These are phyloP conservation scores for Vararia minispora DNA, from an alignment of 768 basidiomycete genomes.

Conservation along the genomic window DNA sequence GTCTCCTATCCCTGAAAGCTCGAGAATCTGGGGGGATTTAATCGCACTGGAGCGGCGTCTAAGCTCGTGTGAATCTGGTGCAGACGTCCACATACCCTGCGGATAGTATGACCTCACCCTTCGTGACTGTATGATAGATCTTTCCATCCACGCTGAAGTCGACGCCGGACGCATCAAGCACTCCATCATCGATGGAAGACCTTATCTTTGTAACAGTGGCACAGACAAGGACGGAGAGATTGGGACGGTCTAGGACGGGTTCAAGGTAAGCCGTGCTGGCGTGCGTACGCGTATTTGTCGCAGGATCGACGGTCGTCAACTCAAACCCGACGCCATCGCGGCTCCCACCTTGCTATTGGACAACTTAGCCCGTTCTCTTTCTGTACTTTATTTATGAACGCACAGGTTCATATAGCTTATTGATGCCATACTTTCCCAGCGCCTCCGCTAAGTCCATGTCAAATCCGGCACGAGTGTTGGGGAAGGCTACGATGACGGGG, in stretches of 20 bases:
- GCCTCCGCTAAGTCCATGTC: slow-evolving; percentile 5
- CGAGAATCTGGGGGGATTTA: slow-evolving; percentile 36
- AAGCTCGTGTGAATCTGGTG: neutral
- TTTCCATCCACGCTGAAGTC: slow-evolving; percentile 20
- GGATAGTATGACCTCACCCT: slow-evolving; percentile 32
- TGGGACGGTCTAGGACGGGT: too few relatives aligned
- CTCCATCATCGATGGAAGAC: too few relatives aligned
- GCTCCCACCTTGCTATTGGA: too few relatives aligned
- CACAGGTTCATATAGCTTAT: slow-evolving; percentile 1
- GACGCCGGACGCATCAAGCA: slow-evolving; percentile 25
- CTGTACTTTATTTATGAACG: neutral
- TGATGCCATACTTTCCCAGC: too few relatives aligned
- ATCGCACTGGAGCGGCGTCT: slow-evolving; percentile 20
- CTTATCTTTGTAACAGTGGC: too few relatives aligned
- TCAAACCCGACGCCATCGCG: too few relatives aligned
- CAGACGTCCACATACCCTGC: slow-evolving; percentile 25
- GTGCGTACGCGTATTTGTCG: too few relatives aligned
- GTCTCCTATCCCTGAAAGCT: slow-evolving; percentile 48
- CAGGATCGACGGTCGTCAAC: too few relatives aligned
- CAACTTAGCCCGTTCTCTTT: neutral
- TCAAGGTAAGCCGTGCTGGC: too few relatives aligned
- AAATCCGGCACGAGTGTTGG: neutral
- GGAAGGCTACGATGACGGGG: slow-evolving; percentile 6
- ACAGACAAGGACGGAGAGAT: too few relatives aligned
- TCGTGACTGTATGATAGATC: slow-evolving; percentile 22